Conservation (phyloP, 164 flowering plant species). For the Amborella trichopoda region DNA sequence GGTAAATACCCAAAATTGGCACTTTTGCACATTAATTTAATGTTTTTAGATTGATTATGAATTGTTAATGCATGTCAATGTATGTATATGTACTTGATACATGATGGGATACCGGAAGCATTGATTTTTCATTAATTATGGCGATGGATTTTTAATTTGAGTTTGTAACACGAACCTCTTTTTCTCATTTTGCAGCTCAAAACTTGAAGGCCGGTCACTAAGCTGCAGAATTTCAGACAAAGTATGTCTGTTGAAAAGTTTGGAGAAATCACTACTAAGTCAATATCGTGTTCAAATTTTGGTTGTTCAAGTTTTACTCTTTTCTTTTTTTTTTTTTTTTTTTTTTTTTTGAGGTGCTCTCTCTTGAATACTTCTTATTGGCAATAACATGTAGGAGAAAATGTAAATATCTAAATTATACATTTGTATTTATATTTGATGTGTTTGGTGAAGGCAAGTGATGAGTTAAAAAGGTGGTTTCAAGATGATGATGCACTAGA, state of each 20-base stretch:
- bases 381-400: slow-evolving; percentile 2
- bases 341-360: too few species aligned
- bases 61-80: too few species aligned
- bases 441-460: slow-evolving; percentile 47
- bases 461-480: slow-evolving; percentile 65
- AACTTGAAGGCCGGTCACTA: slow-evolving; percentile 77
- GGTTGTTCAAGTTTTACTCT: neutral
- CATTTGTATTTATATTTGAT: neutral
- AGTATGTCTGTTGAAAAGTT: slow-evolving; percentile 34
- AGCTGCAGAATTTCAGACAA: slow-evolving; percentile 81
- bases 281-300: neutral
- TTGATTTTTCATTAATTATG: too few species aligned
- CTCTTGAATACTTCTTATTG: too few species aligned
- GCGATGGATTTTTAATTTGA: too few species aligned
- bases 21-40: too few species aligned
- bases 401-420: neutral
- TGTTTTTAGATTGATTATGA: too few species aligned
- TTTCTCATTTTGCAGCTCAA: slow-evolving; percentile 40
- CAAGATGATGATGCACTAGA: slow-evolving; percentile 88
- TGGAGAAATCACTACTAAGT: neutral
- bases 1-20: too few species aligned
- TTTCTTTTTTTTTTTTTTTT: neutral
- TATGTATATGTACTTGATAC: too few species aligned
- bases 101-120: too few species aligned
- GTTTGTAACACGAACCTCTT: too few species aligned